These are phyloP conservation scores for Coemansia sp. DNA, from an alignment of 192 early-diverging fungal genomes.

Conservation along the genomic window DNA sequence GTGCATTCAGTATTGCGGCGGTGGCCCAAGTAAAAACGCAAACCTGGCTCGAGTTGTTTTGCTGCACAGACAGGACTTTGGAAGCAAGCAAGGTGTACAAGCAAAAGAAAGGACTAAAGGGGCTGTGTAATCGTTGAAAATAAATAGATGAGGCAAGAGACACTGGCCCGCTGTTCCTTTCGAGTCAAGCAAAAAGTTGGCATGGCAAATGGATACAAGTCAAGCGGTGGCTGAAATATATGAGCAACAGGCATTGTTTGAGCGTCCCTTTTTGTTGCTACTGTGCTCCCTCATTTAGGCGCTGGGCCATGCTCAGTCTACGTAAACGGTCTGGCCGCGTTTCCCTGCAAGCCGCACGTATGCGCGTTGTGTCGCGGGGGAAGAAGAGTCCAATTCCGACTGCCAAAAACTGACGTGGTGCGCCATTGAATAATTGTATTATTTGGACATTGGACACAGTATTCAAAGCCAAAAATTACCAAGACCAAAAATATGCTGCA, in stretches of 20 bases:
- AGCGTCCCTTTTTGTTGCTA: background rate
- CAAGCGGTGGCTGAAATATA: constrained; percentile 1
- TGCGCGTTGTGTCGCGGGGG: background rate
- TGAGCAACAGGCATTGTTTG: background rate
- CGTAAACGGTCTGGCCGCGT: background rate
- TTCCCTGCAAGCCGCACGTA: constrained; percentile 3
- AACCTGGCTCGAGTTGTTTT: background rate
- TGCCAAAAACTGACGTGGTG: background rate
- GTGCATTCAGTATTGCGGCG: background rate
- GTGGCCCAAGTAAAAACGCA: background rate
- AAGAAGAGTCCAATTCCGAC: background rate
- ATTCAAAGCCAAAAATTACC: too few species aligned
- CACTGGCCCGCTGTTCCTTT: background rate
- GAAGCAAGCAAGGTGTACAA: constrained; percentile 1
- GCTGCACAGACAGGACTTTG: background rate
- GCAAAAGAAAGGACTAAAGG: background rate
- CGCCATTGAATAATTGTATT: too few species aligned
- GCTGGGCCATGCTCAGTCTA: background rate
- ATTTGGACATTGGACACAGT: too few species aligned
- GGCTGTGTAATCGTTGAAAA: background rate
- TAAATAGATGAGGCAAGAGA: constrained; percentile 3
- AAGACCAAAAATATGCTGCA: too few species aligned
- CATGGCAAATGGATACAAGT: background rate
- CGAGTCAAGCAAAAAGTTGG: background rate
- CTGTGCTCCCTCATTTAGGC: background rate